A percentile compares a stretch with the other conserved stretches of the same genome.
Conservation (phyloP, 495 filamentous ascomycete species). For the Lophiostoma macrostomum region DNA sequence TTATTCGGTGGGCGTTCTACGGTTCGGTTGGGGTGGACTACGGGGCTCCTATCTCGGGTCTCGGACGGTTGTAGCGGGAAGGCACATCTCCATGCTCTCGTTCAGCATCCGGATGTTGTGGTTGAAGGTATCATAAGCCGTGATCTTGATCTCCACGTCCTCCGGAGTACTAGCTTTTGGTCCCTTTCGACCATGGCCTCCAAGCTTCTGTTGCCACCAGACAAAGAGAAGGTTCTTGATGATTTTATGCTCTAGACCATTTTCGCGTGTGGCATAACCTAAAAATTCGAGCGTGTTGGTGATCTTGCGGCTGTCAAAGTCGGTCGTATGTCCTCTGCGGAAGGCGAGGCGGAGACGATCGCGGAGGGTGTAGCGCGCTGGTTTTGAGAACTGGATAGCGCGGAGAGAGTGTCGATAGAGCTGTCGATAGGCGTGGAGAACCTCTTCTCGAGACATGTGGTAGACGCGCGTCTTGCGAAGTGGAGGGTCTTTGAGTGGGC, state of each 20-base stretch:
- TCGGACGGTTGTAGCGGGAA: conserved; percentile 26
- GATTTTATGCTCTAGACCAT: conserved; percentile 76
- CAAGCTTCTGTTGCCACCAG: conserved; percentile 47
- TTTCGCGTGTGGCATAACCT: conserved; percentile 58
- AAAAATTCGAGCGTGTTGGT: conserved; percentile 77
- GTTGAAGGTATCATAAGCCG: conserved; percentile 40
- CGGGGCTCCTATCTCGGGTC: not conserved
- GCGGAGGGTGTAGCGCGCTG: conserved; percentile 64
- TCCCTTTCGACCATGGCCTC: not conserved
- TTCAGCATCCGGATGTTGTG: conserved; percentile 41
- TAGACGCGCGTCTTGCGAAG: not conserved
- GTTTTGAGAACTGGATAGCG: conserved; percentile 76
- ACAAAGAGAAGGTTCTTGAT: conserved; percentile 69
- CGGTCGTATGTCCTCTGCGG: conserved; percentile 51
- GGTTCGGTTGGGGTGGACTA: not conserved
- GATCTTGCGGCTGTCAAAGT: conserved; percentile 60
- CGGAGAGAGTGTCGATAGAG: conserved; percentile 71
- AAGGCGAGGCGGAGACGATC: conserved; percentile 68
- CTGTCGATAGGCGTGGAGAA: conserved; percentile 75
- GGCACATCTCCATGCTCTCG: conserved; percentile 43
- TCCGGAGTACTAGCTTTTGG: conserved; percentile 8
- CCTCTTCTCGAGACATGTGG: conserved; percentile 42
- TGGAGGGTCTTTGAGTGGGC: not conserved
- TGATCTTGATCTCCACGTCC: conserved; percentile 14
- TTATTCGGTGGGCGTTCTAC: not conserved